Evolutionary conservation across 768 basidiomycete genomes (phyloP).

Genomic region (Amanita jacksonii): DNA sequence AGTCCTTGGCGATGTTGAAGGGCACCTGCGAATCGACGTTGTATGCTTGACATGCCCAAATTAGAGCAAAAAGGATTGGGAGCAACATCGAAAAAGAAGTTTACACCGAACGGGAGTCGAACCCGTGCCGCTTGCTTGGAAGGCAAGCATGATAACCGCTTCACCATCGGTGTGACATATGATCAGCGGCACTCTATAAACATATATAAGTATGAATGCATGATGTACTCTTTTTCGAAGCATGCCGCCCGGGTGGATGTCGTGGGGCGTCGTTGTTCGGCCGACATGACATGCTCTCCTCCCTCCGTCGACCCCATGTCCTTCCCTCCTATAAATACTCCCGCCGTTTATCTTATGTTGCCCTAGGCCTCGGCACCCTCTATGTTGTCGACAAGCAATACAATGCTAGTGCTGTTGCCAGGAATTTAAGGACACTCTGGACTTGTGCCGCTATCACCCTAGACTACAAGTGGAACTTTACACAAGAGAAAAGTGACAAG

Average conservation of each 20-base stretch:
- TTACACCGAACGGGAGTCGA: constrained; percentile 9
- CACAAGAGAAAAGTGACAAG: constrained; percentile 52
- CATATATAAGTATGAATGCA: too few relatives aligned
- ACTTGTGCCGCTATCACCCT: constrained; percentile 58
- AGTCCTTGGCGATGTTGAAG: constrained; percentile 7
- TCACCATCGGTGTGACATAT: constrained; percentile 65
- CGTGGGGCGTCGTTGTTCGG: not conserved
- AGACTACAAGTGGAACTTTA: constrained; percentile 88
- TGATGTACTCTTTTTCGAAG: too few relatives aligned
- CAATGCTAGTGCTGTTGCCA: constrained; percentile 47
- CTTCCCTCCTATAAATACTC: not conserved
- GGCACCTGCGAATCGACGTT: not conserved
- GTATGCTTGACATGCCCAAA: not conserved
- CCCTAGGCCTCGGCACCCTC: constrained; percentile 28
- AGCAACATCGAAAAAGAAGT: not conserved
- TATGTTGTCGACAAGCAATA: constrained; percentile 40
- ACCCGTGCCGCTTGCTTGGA: constrained; percentile 32
- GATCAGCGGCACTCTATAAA: too few relatives aligned
- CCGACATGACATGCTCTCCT: constrained; percentile 1
- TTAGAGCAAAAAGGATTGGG: not conserved
- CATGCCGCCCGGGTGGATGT: too few relatives aligned
- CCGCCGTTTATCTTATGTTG: constrained; percentile 26
- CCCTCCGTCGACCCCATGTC: not conserved
- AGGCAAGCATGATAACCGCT: constrained; percentile 92
- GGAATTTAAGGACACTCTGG: constrained; percentile 46